These are phyloP conservation scores for Pleurotus tuoliensis DNA, from an alignment of 768 basidiomycete species.

Conservation along the genomic window DNA sequence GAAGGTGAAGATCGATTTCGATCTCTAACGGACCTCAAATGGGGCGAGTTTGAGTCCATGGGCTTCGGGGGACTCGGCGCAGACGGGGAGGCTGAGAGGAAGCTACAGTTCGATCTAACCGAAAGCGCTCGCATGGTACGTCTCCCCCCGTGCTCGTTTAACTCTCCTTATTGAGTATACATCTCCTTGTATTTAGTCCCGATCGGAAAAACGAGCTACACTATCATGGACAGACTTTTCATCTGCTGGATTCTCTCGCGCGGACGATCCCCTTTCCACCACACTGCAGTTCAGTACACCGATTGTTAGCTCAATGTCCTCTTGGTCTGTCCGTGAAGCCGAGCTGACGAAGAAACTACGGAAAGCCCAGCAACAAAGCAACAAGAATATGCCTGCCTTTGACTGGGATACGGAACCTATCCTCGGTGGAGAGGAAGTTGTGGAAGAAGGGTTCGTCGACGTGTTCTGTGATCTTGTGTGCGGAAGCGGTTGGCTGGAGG, in stretches of 20 bases:
- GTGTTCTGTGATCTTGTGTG: constrained; percentile 81
- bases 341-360: constrained; percentile 77
- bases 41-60: constrained; percentile 87
- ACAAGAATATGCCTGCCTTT: constrained; percentile 74
- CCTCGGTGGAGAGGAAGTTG: constrained; percentile 68
- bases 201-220: constrained; percentile 71
- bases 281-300: constrained; percentile 78
- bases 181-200: constrained; percentile 38
- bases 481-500: constrained; percentile 82
- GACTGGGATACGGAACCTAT: constrained; percentile 91
- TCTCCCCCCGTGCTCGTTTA: constrained; percentile 7
- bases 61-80: constrained; percentile 62
- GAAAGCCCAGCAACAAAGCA: constrained; percentile 53
- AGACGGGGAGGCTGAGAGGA: constrained; percentile 45
- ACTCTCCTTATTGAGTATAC: not conserved
- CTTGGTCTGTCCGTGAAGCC: constrained; percentile 73
- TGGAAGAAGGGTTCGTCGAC: constrained; percentile 90
- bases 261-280: constrained; percentile 68
- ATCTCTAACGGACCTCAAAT: constrained; percentile 80
- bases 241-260: constrained; percentile 73
- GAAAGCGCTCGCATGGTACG: constrained; percentile 74
- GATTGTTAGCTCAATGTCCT: constrained; percentile 43
- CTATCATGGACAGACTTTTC: constrained; percentile 93
- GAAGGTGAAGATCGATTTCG: constrained; percentile 69
- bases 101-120: constrained; percentile 89